Base-by-base conservation (phyloP, 768 basidiomycete genomes). In the Termitomyces sp. region DNA sequence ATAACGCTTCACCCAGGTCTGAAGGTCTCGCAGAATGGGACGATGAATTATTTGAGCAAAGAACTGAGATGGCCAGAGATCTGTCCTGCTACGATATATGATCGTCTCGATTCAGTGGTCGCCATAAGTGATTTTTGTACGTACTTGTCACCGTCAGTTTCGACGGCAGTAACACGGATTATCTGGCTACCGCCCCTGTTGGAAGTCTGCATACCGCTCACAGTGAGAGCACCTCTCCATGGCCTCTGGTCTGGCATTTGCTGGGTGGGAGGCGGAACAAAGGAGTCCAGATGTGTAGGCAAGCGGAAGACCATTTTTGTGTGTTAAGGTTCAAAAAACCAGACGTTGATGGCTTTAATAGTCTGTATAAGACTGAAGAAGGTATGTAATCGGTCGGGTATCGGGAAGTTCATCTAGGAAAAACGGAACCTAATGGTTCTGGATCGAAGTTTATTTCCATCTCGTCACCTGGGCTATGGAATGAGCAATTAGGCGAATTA, bases 131-230 rank as follows among this genome's bases (percentile, higher is more conserved):
- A 53, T 54, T 34, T 38, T 46, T 44, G 40, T 45, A 76, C 83
- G 66, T 74, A 87, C 85, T 77, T 83, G 62, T 86, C 82, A n/a
- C 84, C 83, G 64, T 85, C 84, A 34, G 82, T 85, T 71, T 87
- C 85, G 42, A 84, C 83, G 24, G 82, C 83, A 28, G 83, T 82
- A 61, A 84, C 81, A 51, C 70, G 74, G 48, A 85, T 74, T 56
- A 78, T 76, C 63, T 82, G 80, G 60, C 68, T 76, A 62, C 72
- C 74, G 58, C 69, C 71, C 61, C 72, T 73, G 63, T 80, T 77
- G 59, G 76, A 73, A 60, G 72, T 58, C 55, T 77, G 65, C 71
- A 77, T 73, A 58, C 79, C 77, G 61, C 75, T 74, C 44, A 83
- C 74, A 57, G 78, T 64, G 63, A 87, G 70, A 4, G 72, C 65